Percentiles rank a stretch among this genome's conserved stretches.
Conservation (phyloP, 148 eudicot genomes). For the Vaccinium myrtillus region DNA sequence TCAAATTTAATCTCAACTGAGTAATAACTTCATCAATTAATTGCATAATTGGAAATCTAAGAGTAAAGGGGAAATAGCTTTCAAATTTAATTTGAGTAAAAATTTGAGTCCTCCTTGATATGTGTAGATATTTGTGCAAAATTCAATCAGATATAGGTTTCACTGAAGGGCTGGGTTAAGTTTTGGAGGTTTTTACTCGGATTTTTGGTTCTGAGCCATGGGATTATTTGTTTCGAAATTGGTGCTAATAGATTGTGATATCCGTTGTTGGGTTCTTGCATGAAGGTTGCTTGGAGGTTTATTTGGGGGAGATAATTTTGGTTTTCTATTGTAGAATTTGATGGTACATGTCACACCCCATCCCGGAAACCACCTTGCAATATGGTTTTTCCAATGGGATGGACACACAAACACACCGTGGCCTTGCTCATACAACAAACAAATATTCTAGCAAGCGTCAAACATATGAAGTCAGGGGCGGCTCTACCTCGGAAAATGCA, state of each 20-base stretch:
- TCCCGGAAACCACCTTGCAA: too few species aligned
- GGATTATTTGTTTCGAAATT: not conserved
- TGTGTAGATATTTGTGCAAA: not conserved
- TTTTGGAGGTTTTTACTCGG: not conserved
- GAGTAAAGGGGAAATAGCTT: not conserved
- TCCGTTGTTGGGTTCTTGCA: not conserved
- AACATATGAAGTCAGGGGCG: too few species aligned
- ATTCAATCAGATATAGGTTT: not conserved
- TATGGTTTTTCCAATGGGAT: too few species aligned
- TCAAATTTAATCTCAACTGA: too few species aligned
- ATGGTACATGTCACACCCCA: not conserved
- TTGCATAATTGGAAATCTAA: not conserved
- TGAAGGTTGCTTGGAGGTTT: not conserved
- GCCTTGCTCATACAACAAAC: too few species aligned
- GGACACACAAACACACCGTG: too few species aligned
- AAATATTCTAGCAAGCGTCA: too few species aligned
- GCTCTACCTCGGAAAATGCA: too few species aligned
- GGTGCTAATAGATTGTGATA: not conserved
- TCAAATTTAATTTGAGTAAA: too few species aligned
- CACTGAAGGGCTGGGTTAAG: not conserved
- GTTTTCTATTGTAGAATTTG: not conserved
- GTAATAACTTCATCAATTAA: too few species aligned
- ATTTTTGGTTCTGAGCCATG: not conserved
- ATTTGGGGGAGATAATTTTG: not conserved
- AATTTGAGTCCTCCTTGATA: too few species aligned